A percentile compares a stretch with the other conserved stretches of the same genome.
Evolutionary conservation across 2,329 filamentous ascomycete genomes (phyloP).

Genomic region (Talaromyces sp.): DNA sequence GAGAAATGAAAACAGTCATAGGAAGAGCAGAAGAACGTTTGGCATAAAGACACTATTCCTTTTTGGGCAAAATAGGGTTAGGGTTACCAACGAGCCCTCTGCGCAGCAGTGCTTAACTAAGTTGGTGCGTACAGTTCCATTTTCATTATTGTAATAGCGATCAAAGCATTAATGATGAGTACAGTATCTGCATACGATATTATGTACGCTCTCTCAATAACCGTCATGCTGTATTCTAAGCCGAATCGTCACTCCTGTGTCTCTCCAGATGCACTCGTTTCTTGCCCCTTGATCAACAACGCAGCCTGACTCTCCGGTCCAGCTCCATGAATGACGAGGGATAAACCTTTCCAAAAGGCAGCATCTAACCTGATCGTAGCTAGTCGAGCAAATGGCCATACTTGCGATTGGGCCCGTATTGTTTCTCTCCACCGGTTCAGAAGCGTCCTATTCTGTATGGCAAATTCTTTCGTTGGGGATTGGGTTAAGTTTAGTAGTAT

Average conservation of each 20-base stretch:
- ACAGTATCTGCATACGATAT: neutral
- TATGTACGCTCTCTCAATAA: neutral
- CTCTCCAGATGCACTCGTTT: neutral
- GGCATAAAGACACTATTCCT: neutral
- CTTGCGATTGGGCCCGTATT: constrained; percentile 7
- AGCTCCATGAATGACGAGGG: neutral
- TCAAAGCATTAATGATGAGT: neutral
- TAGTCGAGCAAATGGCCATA: constrained; percentile 2
- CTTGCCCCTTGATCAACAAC: neutral
- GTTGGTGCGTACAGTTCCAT: neutral
- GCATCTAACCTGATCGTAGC: constrained; percentile 8
- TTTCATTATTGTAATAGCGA: neutral
- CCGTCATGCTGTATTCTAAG: neutral
- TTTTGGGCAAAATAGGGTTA: neutral
- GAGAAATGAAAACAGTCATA: too few relatives aligned
- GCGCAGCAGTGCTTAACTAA: too few relatives aligned
- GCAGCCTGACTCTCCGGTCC: neutral
- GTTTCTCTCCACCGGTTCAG: constrained; percentile 4
- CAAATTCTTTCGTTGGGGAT: neutral
- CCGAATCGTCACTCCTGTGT: neutral
- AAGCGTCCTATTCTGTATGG: neutral
- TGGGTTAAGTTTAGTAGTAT: constrained; percentile 3
- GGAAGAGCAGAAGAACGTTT: neutral
- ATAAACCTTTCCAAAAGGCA: neutral
- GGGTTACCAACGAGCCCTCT: neutral